A percentile compares a stretch with the other conserved stretches of the same genome.
These are phyloP conservation scores for Candida sakaeoensis DNA, from an alignment of 805 yeast species.

Conservation along the genomic window DNA sequence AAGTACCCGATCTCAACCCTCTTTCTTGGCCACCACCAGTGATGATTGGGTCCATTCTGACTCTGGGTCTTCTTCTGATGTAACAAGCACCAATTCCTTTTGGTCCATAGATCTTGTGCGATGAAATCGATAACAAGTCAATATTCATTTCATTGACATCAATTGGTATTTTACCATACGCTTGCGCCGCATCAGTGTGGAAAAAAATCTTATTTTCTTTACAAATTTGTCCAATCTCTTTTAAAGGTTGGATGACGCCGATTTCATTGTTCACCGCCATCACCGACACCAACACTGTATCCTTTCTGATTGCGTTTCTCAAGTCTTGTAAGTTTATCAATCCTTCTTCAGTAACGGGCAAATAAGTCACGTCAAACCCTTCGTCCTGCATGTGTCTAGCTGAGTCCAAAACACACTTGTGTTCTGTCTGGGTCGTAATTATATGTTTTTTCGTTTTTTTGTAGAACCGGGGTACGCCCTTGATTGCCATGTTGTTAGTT, in stretches of 20 bases:
- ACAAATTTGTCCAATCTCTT: conserved; percentile 88
- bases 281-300: conserved; percentile 83
- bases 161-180: conserved; percentile 87
- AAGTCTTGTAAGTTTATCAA: conserved; percentile 73
- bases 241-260: conserved; percentile 94
- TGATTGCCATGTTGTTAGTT: conserved; percentile 88
- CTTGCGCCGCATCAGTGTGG: conserved; percentile 98
- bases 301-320: conserved; percentile 81
- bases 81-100: conserved; percentile 95
- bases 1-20: conserved; percentile 94
- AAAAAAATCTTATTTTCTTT: conserved; percentile 85
- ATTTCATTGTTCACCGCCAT: conserved; percentile 99
- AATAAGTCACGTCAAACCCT: conserved; percentile 92
- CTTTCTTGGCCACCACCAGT: conserved; percentile 99
- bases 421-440: conserved; percentile 95
- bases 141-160: conserved; percentile 93
- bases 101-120: conserved; percentile 97
- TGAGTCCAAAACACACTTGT: conserved; percentile 97
- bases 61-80: conserved; percentile 97
- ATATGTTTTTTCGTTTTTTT: conserved; percentile 86
- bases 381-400: conserved; percentile 94
- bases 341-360: conserved; percentile 81
- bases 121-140: conserved; percentile 88
- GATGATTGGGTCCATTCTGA: conserved; percentile 89
- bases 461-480: conserved; percentile 95